Base-by-base conservation (phyloP, 352 stramenopile species). In the Phytophthora pini region DNA sequence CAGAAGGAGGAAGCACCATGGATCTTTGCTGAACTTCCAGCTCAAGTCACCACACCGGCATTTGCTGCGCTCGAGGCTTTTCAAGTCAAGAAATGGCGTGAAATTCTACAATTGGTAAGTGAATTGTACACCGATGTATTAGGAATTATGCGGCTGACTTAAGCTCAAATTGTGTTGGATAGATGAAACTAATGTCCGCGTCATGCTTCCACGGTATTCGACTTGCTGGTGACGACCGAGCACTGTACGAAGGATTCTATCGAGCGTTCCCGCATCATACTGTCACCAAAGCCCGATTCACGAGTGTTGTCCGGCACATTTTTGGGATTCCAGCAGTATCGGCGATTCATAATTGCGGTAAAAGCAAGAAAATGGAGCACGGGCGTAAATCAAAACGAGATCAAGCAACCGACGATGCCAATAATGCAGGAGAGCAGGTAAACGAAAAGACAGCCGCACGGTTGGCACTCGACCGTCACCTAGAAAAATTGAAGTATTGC, bases 201-300 rank as follows among this genome's bases (percentile, higher is more conserved):
- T 69, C 78, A 8, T 68, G 64, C 20, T 92, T 94, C 51, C 72
- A 69, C 15, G 48, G 56, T 34, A 74, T 89, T 15, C 78, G 76
- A 4, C 51, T 92, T 26, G 81, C 77, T 15, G 85, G 85, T 1
- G 68, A 89, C 54, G 81, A 88, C 29, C 81, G 76, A 20, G 68
- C 79, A 49, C 65, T 94, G 8, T 94, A 88, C 50, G 83, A 94
- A 65, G 70, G 62, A 53, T 92, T 90, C 34, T 82, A 84, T 50
- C 81, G 83, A 27, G 80, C 85, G 13, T 92, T 92, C 47, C 83
- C 83, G 2, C 81, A 89, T 27, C 70, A 88, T 7, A 65, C 86
- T 49, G 83, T 90, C 17, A 78, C 85, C 3, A 92, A 92, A 60
- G 70, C 83, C 17, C 79, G 85, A 5, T 88, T 94, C 51, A 65